Conservation (phyloP, 441 rosid species). For the Geranium incanum region DNA sequence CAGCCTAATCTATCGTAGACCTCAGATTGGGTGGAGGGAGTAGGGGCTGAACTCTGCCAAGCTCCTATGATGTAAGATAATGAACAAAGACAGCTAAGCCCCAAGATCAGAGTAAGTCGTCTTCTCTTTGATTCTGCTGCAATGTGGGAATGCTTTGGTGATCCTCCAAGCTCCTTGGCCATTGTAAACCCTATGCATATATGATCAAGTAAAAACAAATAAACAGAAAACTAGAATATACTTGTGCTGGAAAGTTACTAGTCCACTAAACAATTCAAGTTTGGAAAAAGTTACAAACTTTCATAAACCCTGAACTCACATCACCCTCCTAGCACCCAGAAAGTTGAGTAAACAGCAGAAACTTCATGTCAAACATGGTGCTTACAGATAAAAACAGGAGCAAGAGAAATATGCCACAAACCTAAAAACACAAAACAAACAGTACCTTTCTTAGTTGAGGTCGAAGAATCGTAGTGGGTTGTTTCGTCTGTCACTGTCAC, state of each 20-base stretch:
- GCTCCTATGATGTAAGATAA: constrained; percentile 71
- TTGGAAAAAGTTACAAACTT: not conserved
- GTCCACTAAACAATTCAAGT: not conserved
- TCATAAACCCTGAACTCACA: not conserved
- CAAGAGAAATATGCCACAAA: not conserved
- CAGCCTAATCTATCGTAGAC: constrained; percentile 38
- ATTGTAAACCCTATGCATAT: constrained; percentile 22
- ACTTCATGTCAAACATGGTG: not conserved
- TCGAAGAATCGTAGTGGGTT: too few relatives aligned
- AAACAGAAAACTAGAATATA: not conserved
- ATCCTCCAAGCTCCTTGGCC: constrained; percentile 61
- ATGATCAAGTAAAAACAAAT: not conserved
- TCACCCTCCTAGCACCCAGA: not conserved
- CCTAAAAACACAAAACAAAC: not conserved
- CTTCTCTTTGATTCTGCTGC: constrained; percentile 55
- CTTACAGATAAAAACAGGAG: too few relatives aligned
- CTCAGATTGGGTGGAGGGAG: constrained; percentile 33
- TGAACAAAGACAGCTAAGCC: constrained; percentile 69
- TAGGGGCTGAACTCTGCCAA: constrained; percentile 51
- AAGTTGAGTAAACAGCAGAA: not conserved
- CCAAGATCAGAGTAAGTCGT: constrained; percentile 64
- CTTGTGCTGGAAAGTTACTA: not conserved
- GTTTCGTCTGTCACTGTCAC: not conserved
- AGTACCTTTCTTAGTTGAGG: not conserved
- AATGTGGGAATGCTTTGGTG: constrained; percentile 43